Percentiles rank a stretch among this genome's conserved stretches.
Evolutionary conservation across 2,329 filamentous ascomycete species (phyloP).

Genomic region (Gremmenia infestans): DNA sequence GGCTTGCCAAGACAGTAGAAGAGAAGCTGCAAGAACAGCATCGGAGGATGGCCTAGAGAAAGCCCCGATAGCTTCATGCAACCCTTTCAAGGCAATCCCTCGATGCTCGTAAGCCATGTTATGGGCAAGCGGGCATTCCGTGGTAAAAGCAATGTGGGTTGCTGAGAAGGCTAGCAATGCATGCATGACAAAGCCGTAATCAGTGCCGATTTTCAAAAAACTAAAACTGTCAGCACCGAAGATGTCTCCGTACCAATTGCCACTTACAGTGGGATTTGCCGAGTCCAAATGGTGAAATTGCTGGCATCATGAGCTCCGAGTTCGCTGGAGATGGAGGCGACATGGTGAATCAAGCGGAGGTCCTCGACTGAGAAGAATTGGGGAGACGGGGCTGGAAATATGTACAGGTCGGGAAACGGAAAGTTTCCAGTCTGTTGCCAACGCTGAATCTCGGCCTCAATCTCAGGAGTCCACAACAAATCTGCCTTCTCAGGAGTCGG

Average conservation of each 20-base stretch:
- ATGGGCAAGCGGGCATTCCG: conserved; percentile 76
- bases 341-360: conserved; percentile 83
- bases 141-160: conserved; percentile 86
- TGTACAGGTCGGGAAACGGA: conserved; percentile 74
- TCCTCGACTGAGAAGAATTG: conserved; percentile 71
- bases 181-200: conserved; percentile 88
- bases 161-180: conserved; percentile 90
- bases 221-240: conserved; percentile 41
- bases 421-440: conserved; percentile 84
- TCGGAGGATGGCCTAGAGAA: conserved; percentile 88
- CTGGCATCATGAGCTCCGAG: conserved; percentile 72
- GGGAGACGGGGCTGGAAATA: conserved; percentile 71
- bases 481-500: conserved; percentile 59
- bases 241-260: conserved; percentile 5
- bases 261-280: conserved; percentile 84
- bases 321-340: conserved; percentile 80
- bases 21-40: conserved; percentile 83
- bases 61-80: conserved; percentile 79
- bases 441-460: conserved; percentile 72
- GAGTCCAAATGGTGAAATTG: conserved; percentile 86
- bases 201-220: conserved; percentile 76
- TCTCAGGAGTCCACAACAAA: conserved; percentile 81
- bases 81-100: conserved; percentile 76
- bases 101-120: conserved; percentile 88
- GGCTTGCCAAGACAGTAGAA: conserved; percentile 92